Conservation (phyloP, 768 basidiomycete genomes). For the Amanita phalloides region DNA sequence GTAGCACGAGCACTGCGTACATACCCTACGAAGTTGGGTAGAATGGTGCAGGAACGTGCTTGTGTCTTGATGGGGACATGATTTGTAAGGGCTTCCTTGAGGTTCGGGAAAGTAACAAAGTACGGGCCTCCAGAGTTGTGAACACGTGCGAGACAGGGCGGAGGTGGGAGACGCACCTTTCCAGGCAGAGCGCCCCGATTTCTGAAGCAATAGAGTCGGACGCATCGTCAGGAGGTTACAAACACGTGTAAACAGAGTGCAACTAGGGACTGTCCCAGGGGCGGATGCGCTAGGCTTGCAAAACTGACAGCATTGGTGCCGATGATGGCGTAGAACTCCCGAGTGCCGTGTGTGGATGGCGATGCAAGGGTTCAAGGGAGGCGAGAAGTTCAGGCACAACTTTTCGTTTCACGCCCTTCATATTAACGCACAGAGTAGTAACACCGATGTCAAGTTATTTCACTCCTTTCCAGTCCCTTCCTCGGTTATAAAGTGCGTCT, state of each 20-base stretch:
- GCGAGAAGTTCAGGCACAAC: neutral
- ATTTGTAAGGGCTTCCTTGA: constrained; percentile 69
- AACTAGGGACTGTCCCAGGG: neutral
- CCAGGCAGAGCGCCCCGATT: constrained; percentile 72
- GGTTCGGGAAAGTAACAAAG: constrained; percentile 87
- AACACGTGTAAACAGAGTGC: neutral
- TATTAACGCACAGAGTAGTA: neutral
- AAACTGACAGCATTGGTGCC: no score
- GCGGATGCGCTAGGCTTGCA: neutral
- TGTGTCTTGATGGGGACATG: constrained; percentile 85
- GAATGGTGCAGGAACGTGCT: constrained; percentile 82
- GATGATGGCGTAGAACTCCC: no score
- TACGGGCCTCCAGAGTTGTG: constrained; percentile 61
- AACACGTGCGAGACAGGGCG: neutral
- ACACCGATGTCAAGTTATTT: no score
- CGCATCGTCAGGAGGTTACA: constrained; percentile 32
- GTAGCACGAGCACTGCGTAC: constrained; percentile 13
- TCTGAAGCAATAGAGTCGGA: constrained; percentile 46
- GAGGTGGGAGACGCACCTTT: constrained; percentile 39
- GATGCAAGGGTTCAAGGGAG: no score
- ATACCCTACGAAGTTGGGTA: constrained; percentile 94
- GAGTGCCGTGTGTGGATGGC: no score
- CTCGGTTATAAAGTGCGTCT: neutral
- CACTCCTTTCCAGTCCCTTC: neutral
- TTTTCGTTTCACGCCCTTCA: neutral